Conservation (phyloP, 2,329 filamentous ascomycete species). For the Sclerotinia nivalis region DNA sequence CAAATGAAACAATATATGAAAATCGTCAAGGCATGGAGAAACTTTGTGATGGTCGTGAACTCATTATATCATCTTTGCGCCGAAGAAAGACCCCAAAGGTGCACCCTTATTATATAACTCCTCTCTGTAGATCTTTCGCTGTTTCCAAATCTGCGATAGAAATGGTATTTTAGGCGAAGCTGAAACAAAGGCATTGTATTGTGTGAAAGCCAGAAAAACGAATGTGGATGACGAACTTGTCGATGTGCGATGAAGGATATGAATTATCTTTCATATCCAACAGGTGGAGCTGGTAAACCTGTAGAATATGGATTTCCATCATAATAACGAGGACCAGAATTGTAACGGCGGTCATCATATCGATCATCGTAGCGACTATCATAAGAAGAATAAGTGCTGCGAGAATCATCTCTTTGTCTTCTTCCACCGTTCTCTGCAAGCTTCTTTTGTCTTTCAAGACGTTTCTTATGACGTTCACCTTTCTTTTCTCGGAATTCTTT, state of each 20-base stretch:
- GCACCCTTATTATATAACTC: slow-evolving; percentile 2
- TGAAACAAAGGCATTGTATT: slow-evolving; percentile 21
- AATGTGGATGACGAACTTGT: not conserved
- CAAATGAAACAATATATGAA: slow-evolving; percentile 11
- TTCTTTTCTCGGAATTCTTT: slow-evolving; percentile 55
- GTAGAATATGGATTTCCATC: slow-evolving; percentile 49
- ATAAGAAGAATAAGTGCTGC: slow-evolving; percentile 18
- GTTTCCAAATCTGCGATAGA: not conserved
- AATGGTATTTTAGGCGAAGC: slow-evolving; percentile 15
- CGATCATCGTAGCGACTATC: slow-evolving; percentile 27
- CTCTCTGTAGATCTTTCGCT: not conserved
- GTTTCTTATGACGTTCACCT: slow-evolving; percentile 47
- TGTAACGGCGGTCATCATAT: slow-evolving; percentile 37
- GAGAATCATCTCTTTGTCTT: slow-evolving; percentile 20
- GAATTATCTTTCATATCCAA: slow-evolving; percentile 35
- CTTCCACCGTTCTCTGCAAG: slow-evolving; percentile 29
- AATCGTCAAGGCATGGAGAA: slow-evolving; percentile 24
- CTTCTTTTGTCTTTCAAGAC: slow-evolving; percentile 47
- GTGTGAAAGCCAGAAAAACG: not conserved
- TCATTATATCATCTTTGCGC: slow-evolving; percentile 22
- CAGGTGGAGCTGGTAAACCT: slow-evolving; percentile 40
- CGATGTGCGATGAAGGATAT: not conserved
- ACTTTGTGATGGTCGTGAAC: slow-evolving; percentile 21
- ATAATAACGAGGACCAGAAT: slow-evolving; percentile 45
- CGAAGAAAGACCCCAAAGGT: slow-evolving; percentile 23